Base-by-base conservation (phyloP, 169 alveolate species). In the Eimeria sp. region DNA sequence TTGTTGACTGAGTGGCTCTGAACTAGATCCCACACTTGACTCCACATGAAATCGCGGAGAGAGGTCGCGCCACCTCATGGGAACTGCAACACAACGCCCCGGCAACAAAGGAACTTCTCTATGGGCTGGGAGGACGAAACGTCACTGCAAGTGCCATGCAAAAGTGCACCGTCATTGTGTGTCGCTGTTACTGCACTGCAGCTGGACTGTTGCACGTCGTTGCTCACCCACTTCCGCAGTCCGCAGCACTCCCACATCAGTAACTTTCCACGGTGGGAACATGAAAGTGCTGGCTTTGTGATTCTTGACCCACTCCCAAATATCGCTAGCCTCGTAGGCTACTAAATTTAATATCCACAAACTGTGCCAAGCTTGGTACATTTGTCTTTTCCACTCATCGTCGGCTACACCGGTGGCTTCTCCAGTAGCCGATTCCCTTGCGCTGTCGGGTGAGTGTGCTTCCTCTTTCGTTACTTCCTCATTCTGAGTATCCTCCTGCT, bases 21-120 rank as follows among this genome's bases (percentile, higher is more conserved):
- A 54, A 16, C 25, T 54, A 27, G 51, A 34, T 43, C 16, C 73
- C 54, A 83, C 43, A 51, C 18, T 14, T 57, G 91, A 75, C 27
- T 83, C 72, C 73, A 83, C 91, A 34, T 83, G 51, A 58, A 83
- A 83, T 16, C 91, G 49, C 30, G 91, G 75, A 16, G 91, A 83
- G 54, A 83, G 91, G 34, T 83, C 73, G 14, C 91, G 91, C 91
- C 91, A 83, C 91, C 91, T 83, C 91, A 83, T 51, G 70, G 91
- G 91, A 20, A 40, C 91, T 83, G 91, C 49, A 51, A n/a, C 89
- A 49, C 67, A 78, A 47, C 40, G 5, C 40, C 40, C 47, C 45
- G 47, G 63, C 63, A 78, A 51, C 43, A 18, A 34, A 65, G 27
- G 34, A 65, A 4, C 14, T 30, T 14, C 51, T 47, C 16, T 22